These are phyloP conservation scores for Phytophthora foliorum DNA, from an alignment of 352 stramenopile genomes.

Conservation along the genomic window DNA sequence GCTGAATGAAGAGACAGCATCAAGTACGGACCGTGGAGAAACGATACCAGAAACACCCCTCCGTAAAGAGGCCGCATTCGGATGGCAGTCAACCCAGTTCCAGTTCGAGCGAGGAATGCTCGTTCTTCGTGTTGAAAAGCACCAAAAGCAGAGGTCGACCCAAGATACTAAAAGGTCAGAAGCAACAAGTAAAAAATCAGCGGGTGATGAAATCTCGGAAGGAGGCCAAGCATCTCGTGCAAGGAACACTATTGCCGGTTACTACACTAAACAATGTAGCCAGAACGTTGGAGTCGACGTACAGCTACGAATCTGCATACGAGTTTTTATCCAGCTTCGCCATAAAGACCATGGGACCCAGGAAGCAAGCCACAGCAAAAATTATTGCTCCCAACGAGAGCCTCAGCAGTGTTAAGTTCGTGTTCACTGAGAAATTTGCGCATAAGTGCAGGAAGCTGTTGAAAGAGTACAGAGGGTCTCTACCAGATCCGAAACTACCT, in stretches of 20 bases:
- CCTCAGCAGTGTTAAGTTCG: not conserved
- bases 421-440: not conserved
- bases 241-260: slow-evolving; percentile 5
- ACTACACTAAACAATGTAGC: not conserved
- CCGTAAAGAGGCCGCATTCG: not conserved
- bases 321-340: not conserved
- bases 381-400: not conserved
- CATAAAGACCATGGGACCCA: not conserved
- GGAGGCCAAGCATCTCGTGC: not conserved
- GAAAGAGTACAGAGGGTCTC: not conserved
- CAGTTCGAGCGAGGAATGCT: too few species aligned
- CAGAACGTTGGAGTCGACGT: not conserved
- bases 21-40: too few species aligned
- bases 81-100: not conserved
- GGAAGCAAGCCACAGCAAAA: not conserved
- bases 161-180: slow-evolving; percentile 5
- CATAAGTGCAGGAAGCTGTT: not conserved
- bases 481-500: not conserved
- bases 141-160: slow-evolving; percentile 1
- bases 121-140: not conserved
- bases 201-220: slow-evolving; percentile 1
- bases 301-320: slow-evolving; percentile 3
- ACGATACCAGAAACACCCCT: too few species aligned
- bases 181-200: slow-evolving; percentile 3
- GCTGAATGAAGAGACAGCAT: too few species aligned